phyloP scores from a whole-genome alignment of 2,329 filamentous ascomycete species.

The Neophaeococcomyces mojaviensis region DNA sequence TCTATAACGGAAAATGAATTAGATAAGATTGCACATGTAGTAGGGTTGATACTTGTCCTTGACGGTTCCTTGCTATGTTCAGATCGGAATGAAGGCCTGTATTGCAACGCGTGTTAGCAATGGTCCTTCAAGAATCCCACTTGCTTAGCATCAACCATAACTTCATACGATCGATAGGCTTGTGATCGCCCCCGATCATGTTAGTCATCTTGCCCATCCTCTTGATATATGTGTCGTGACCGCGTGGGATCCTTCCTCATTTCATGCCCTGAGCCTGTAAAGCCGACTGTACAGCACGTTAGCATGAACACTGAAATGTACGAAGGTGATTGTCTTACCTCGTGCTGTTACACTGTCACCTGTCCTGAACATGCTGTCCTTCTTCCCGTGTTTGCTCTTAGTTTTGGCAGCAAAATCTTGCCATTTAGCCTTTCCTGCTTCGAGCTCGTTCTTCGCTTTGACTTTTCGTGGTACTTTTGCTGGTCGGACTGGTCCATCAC shows the following conservation, averaged over 20 bases:
- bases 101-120: too few species aligned
- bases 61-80: too few species aligned
- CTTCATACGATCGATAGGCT: too few species aligned
- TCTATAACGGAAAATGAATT: too few species aligned
- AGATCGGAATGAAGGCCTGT: too few species aligned
- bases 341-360: slow-evolving; percentile 77
- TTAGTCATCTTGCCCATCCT: slow-evolving; percentile 52
- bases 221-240: slow-evolving; percentile 76
- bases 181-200: not conserved
- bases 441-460: slow-evolving; percentile 85
- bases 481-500: slow-evolving; percentile 51
- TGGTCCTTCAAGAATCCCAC: too few species aligned
- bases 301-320: slow-evolving; percentile 20
- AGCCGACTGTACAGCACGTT: slow-evolving; percentile 61
- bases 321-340: slow-evolving; percentile 50
- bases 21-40: too few species aligned
- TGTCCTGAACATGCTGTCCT: slow-evolving; percentile 95
- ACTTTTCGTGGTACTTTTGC: slow-evolving; percentile 66
- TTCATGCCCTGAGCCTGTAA: slow-evolving; percentile 86
- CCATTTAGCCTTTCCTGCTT: slow-evolving; percentile 89
- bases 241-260: slow-evolving; percentile 89
- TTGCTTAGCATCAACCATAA: too few species aligned
- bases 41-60: too few species aligned
- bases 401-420: slow-evolving; percentile 79
- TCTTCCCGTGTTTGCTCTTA: slow-evolving; percentile 62